Base-by-base conservation (phyloP, 768 basidiomycete genomes). In the Boletus reticulatus region DNA sequence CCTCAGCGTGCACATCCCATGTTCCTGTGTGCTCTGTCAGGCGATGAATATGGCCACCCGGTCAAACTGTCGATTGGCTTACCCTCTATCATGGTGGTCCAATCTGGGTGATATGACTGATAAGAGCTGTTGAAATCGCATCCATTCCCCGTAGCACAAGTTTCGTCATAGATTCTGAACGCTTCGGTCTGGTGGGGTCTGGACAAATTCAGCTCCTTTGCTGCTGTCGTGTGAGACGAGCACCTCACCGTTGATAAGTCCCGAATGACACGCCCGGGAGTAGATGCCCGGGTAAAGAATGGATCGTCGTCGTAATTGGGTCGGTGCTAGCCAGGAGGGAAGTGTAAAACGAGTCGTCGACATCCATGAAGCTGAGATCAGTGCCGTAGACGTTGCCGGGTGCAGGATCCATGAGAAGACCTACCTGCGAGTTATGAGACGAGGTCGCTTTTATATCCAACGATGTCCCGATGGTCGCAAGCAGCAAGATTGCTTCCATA, bases 21-120 rank as follows among this genome's bases (percentile, higher is more conserved):
- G 24, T 13, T 19, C n/a, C 61, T 66, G 36, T 20, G 12, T 38
- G 24, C 17, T 31, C 32, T 3, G 24, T 57, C 5, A 63, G 54
- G 43, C n/a, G 2, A 37, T 27, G 24, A 34, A 16, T 17, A 2
- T 12, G 10, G 0, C 17, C 16, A 51, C 6, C 13, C 7, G 4
- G n/a, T 16, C 9, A n/a, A 44, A 34, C n/a, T 29, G 29, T 9
- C 29, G 29, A 3, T 8, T 10, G 29, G 6, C 61, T 60, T n/a
- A 66, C 64, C 10, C 0, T 50, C 16, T 24, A 8, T 29, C 29
- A 29, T 29, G 29, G 13, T 10, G 5, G 24, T 17, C 20, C 17
- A 24, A 34, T 41, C 42, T 22, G 13, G 7, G 29, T 37, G 17
- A 3, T 0, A 12, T 17, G 6, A 1, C 10, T 27, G 44, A 5